Evolutionary conservation across 2,329 filamentous ascomycete species (phyloP), one percentile per base, ranked within the genome.

Genomic region (Trichophyton simii): DNA sequence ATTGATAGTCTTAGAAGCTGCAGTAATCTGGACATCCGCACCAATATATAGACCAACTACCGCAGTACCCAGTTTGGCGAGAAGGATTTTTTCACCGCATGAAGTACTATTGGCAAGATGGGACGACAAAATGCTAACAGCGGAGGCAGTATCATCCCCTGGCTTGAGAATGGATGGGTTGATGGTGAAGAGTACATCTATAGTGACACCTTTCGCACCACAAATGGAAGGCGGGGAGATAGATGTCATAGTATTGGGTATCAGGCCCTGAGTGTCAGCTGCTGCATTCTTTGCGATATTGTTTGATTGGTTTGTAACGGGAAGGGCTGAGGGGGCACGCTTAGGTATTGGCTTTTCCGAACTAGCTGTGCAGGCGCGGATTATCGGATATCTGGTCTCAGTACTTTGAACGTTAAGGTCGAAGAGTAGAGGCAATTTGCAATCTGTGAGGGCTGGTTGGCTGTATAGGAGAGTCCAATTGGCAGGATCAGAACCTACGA

Each of bases 1-100:
- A 34, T 61, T 54, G 36, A 61, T 52, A 34, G 58, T n/a, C 6
- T 11, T 22, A 5, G 41, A 54, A 36, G 38, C 59, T 13, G 42
- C 52, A 34, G 38, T 18, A 42, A 44, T 61, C 46, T 61, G 44
- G 28, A 63, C n/a, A 15, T 63, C 52, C 28, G 57, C 42, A 38
- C 62, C 62, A 55, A 50, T 22, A 60, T 63, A 63, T 25, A 61
- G 20, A 63, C 60, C 3, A 48, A 59, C 46, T 11, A 63, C 60
- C 3, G 38, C 62, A 38, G n/a, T n/a, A 1, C 60, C 60, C 22
- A 48, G 57, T 28, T 61, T 61, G 34, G 60, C 60, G 20, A 63
- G 61, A 22, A 63, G 18, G 20, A 61, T 60, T 25, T 55, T 61
- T 36, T 55, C n/a, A 13, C 60, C 62, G 20, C 59, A 61, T 13